phyloP scores from a whole-genome alignment of 129 eudicot species.

The Pseudognaphalium luteoalbum region DNA sequence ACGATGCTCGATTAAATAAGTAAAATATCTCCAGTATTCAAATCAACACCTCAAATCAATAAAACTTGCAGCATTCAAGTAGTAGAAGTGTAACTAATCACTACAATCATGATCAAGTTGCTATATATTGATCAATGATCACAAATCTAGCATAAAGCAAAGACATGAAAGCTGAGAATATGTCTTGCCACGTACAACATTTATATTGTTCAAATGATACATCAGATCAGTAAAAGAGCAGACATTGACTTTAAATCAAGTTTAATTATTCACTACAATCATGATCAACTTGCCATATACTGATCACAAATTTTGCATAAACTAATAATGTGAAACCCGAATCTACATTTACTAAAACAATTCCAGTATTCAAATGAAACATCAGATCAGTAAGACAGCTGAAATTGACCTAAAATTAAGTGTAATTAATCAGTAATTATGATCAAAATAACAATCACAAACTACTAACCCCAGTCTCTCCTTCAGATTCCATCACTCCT shows the following conservation, averaged over 20 bases:
- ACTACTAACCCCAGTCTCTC: conserved; percentile 70
- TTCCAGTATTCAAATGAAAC: neutral
- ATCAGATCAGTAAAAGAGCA: neutral
- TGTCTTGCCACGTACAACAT: neutral
- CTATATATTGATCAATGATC: neutral
- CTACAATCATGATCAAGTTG: neutral
- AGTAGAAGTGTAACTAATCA: neutral
- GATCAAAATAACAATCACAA: neutral
- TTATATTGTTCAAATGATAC: neutral
- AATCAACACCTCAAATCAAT: neutral
- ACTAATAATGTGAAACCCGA: conserved; percentile 23
- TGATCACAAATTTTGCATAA: conserved; percentile 10
- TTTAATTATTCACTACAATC: neutral
- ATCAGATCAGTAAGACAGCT: neutral
- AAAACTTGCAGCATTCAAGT: neutral
- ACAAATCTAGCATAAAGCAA: neutral
- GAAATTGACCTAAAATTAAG: conserved; percentile 2
- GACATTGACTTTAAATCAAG: neutral
- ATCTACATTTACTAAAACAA: neutral
- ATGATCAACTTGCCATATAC: conserved; percentile 2
- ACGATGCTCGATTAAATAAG: neutral
- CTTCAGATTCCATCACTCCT: conserved; percentile 71
- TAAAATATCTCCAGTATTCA: neutral
- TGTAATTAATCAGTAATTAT: neutral
- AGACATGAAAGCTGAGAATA: neutral